Evolutionary conservation across 140 eudicot genomes (phyloP).

Genomic region (Cichorium intybus): DNA sequence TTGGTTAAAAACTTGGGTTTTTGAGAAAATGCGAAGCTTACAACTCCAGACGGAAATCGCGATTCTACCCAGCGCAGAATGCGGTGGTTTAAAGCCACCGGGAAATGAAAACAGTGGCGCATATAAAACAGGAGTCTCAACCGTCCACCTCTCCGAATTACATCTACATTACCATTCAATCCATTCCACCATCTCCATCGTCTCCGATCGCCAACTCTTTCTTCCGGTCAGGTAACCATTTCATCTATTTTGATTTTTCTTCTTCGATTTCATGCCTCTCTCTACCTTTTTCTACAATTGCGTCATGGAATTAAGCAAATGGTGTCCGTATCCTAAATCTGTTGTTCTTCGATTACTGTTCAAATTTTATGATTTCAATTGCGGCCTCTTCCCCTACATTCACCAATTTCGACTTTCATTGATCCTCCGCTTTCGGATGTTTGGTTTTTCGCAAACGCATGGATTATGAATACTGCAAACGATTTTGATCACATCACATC

Average conservation of each 20-base stretch:
- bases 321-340: background rate
- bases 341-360: background rate
- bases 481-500: background rate
- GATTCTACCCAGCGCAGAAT: background rate
- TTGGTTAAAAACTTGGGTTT: background rate
- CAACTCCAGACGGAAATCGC: constrained; percentile 1
- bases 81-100: constrained; percentile 5
- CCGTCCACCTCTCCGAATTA: constrained; percentile 17
- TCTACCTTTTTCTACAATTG: background rate
- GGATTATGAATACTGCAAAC: background rate
- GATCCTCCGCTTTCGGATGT: background rate
- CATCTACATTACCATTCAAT: constrained; percentile 14
- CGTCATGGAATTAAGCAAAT: background rate
- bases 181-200: constrained; percentile 5
- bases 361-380: background rate
- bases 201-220: constrained; percentile 11
- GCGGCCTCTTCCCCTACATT: too few species aligned
- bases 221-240: constrained; percentile 18
- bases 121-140: constrained; percentile 24
- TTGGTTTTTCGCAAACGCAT: too few species aligned
- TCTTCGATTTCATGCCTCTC: background rate
- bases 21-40: background rate
- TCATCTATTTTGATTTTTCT: background rate
- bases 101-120: constrained; percentile 26
- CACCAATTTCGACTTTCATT: background rate